Base-by-base conservation (phyloP, 2,329 filamentous ascomycete species). In the Volutella citrinella region DNA sequence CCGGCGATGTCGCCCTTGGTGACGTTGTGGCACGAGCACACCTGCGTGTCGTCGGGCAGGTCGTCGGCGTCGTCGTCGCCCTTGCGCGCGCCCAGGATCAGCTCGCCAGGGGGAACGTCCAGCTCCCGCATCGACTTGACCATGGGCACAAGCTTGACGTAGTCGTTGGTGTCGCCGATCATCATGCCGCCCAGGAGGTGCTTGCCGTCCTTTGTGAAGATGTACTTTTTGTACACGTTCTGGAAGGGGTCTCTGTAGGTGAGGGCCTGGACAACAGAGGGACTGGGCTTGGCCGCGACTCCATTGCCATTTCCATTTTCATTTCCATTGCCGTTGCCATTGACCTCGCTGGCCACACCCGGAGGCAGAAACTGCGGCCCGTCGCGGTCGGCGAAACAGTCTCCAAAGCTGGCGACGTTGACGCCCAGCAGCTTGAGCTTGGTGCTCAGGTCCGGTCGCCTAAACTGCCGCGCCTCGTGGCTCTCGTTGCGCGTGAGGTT, bases 141-240 rank as follows among this genome's bases (percentile, higher is more conserved):
- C 71, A 95, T 80, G 2, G 87, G 84, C 2, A 94, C 86, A 15
- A 95, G 66, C 59, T 91, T 95, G 64, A 94, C 77, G 54, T 95
- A 95, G 64, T 95, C 89, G 43, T 78, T 84, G 0, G 87, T 94
- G 53, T 95, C 89, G 23, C 89, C 90, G 42, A 95, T 93, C 87
- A 95, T 95, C 87, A 95, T 95, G 5, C 89, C 90, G n/a, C 89
- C 89, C 0, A 95, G 76, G 2, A 95, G 69, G 52, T 91, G 91
- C 58, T 94, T 94, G 17, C 89, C 89, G 55, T 95, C 90, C 54
- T 82, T 69, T 0, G 89, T 94, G 54, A 95, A 95, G 10, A 95
- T 67, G 59, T 93, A 95, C 56, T 95, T 95, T 61, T 95, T 95
- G 68, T 95, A 95, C 2, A 95, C 79, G 29, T 87, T 82, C 36